A percentile compares a stretch with the other conserved stretches of the same genome.
Conservation (phyloP, 1,139 yeast genomes). For the Blastobotrys serpentis region DNA sequence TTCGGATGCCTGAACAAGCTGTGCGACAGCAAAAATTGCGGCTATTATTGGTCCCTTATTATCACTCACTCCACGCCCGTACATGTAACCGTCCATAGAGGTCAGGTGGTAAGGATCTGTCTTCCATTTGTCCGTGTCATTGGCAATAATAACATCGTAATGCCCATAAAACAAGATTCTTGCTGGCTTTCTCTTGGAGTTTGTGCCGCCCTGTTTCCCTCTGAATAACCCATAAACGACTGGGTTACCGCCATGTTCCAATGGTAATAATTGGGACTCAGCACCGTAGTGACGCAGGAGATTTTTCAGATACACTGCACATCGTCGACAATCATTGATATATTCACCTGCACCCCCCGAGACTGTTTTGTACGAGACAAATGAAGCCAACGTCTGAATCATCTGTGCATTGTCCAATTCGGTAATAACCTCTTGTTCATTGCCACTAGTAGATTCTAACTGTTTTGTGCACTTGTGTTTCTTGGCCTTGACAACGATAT, state of each 20-base stretch:
- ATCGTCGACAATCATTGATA: conserved; percentile 78
- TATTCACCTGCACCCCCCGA: conserved; percentile 66
- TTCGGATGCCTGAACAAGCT: conserved; percentile 51
- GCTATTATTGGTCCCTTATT: conserved; percentile 95
- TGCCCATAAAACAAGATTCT: conserved; percentile 86
- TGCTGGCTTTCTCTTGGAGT: conserved; percentile 10
- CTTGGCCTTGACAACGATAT: conserved; percentile 12
- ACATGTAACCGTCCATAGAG: conserved; percentile 79
- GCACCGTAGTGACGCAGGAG: conserved; percentile 75
- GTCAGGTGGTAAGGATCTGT: conserved; percentile 76
- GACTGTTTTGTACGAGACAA: conserved; percentile 72
- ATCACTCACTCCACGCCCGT: conserved; percentile 92
- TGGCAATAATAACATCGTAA: conserved; percentile 84
- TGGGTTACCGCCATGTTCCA: conserved; percentile 71
- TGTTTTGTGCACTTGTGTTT: neutral
- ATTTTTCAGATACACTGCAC: conserved; percentile 73
- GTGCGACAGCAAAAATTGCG: conserved; percentile 83
- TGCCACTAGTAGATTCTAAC: neutral
- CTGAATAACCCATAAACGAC: conserved; percentile 73
- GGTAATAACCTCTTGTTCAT: conserved; percentile 6
- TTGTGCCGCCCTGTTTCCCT: conserved; percentile 37
- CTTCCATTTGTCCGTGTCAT: conserved; percentile 60
- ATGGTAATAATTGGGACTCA: conserved; percentile 66
- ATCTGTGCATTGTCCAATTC: conserved; percentile 55
- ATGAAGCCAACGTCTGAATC: conserved; percentile 57